phyloP scores from a whole-genome alignment of 1,139 yeast genomes.

The Geotrichum klebahnii region DNA sequence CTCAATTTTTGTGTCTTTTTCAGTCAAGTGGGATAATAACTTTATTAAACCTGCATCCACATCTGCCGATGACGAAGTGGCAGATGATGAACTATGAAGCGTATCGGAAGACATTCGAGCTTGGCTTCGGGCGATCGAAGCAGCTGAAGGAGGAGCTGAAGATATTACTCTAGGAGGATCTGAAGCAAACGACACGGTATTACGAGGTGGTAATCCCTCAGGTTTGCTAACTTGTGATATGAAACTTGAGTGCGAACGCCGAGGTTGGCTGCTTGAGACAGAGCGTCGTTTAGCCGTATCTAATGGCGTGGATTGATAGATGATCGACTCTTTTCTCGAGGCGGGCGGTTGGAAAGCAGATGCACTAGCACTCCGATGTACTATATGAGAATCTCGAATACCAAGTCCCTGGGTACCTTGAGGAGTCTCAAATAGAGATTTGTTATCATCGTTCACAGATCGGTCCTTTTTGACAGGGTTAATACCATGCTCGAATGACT shows the following conservation, averaged over 20 bases:
- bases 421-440: slow-evolving; percentile 4
- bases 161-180: slow-evolving; percentile 1
- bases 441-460: background rate
- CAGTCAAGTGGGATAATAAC: slow-evolving; percentile 2
- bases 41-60: slow-evolving; percentile 4
- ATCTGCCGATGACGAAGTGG: background rate
- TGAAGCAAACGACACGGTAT: slow-evolving; percentile 4
- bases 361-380: background rate
- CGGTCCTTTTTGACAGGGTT: background rate
- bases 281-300: background rate
- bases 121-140: background rate
- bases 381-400: background rate
- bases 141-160: background rate
- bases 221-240: background rate
- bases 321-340: background rate
- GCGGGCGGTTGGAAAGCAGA: background rate
- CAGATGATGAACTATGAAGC: background rate
- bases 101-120: slow-evolving; percentile 2
- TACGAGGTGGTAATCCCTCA: background rate
- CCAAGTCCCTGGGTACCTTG: background rate
- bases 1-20: slow-evolving; percentile 10
- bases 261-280: slow-evolving; percentile 1
- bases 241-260: background rate
- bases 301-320: slow-evolving; percentile 8
- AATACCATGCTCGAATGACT: slow-evolving; percentile 6